Base-by-base conservation (phyloP, 1,284 basidiomycete species). In the Irpex sp. region DNA sequence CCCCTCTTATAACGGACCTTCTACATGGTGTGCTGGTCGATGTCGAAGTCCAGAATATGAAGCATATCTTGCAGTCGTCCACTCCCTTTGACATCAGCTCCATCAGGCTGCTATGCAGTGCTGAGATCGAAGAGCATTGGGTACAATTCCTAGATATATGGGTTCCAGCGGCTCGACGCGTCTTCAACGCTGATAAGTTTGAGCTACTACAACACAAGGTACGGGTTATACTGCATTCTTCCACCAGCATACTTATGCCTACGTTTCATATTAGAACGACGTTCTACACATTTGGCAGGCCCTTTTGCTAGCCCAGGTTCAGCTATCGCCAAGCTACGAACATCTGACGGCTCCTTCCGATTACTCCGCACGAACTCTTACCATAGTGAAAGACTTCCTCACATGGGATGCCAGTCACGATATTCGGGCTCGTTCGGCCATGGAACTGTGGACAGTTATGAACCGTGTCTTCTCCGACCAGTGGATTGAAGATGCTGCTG, bases 201-300 rank as follows among this genome's bases (percentile, higher is more conserved):
- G 19, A 23, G 10, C 16, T 51, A 18, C 7, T 21, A 4, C 48
- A 51, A 10, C 48, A 19, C 1, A 51, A 19, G 48, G 48, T 51
- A 51, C 18, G 48, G 48, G 9, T 21, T 51, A 16, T 5, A 51
- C 18, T 18, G 48, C 48, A 10, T 10, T 10, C 18, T 23, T 3
- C 14, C 48, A 14, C 9, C 19, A 18, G 18, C 48, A 18, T 18
- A 51, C 48, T 51, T 18, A 21, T 21, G 47, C 45, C 19, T 57
- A 63, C 37, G 5, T 39, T 59, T 18, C 28, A 33, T 54, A 12
- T 51, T 64, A 85, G 82, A 64, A 68, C 35, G 69, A 70, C 28
- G 67, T 82, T 36, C 53, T 80, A 5, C 69, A 73, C 28, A 70
- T 76, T 1, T 86, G 85, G 85, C 76, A 81, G 64, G 77, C 79